Evolutionary conservation across 2,329 filamentous ascomycete genomes (phyloP).

Genomic region (Nothophaeocryptopus gaeumannii): DNA sequence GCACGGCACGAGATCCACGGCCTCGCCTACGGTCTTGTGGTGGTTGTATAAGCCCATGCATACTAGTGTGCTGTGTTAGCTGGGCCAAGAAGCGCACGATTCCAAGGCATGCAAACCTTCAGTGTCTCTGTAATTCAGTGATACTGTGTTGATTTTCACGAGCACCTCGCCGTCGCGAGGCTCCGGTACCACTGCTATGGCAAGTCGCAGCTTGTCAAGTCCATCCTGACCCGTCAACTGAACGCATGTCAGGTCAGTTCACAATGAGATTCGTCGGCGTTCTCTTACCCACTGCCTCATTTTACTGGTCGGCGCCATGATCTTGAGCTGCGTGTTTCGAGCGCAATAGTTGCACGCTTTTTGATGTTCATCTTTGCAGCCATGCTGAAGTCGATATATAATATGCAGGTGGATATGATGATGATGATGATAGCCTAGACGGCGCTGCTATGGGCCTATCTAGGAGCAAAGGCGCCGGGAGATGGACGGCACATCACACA

Average conservation of each 20-base stretch:
- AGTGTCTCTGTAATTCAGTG: slow-evolving; percentile 55
- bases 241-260: no score
- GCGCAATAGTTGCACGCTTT: no score
- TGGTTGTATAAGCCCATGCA: slow-evolving; percentile 65
- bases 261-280: no score
- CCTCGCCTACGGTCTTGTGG: slow-evolving; percentile 53
- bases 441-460: no score
- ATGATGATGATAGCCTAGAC: no score
- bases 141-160: slow-evolving; percentile 52
- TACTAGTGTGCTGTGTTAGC: slow-evolving; percentile 43
- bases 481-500: no score
- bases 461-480: no score
- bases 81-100: no score
- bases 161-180: slow-evolving; percentile 47
- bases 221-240: slow-evolving; percentile 30
- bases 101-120: slow-evolving; percentile 32
- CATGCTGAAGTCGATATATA: no score
- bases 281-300: slow-evolving; percentile 32
- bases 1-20: slow-evolving; percentile 57
- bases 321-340: no score
- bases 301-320: background rate
- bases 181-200: slow-evolving; percentile 34
- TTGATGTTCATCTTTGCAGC: no score
- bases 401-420: no score
- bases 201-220: slow-evolving; percentile 40